Evolutionary conservation across 352 stramenopile genomes (phyloP).

Genomic region (Thalassiosira mediterranea): DNA sequence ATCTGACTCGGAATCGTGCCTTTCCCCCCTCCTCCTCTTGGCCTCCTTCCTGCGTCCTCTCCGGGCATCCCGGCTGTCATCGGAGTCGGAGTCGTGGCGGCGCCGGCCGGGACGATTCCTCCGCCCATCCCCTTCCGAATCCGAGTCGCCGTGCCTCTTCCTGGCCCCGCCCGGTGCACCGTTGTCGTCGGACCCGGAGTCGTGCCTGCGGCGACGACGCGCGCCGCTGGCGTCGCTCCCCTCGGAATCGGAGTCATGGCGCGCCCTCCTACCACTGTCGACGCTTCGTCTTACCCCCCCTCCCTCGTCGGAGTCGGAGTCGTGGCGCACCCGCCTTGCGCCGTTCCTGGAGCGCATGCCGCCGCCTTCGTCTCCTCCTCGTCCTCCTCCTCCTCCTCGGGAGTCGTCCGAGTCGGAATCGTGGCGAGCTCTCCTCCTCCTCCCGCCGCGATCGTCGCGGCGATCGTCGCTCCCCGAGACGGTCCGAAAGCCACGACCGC

Average conservation of each 20-base stretch:
- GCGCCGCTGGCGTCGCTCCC: neutral
- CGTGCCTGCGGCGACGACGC: neutral
- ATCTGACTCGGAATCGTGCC: conserved; percentile 31
- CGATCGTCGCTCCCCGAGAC: neutral
- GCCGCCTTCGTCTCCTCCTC: neutral
- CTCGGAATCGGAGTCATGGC: conserved; percentile 8
- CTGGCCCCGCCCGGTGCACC: neutral
- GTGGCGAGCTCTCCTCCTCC: neutral
- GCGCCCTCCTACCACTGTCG: neutral
- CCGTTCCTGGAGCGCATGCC: neutral
- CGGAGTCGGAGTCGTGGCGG: conserved; percentile 61
- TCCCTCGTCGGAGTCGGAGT: neutral
- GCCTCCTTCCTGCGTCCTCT: conserved; percentile 6
- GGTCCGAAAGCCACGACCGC: neutral
- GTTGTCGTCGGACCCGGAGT: neutral
- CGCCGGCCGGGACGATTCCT: conserved; percentile 8
- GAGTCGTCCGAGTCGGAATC: conserved; percentile 21
- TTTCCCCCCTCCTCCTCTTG: neutral
- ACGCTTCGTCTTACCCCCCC: neutral
- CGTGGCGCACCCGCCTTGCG: neutral
- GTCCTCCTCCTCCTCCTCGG: neutral
- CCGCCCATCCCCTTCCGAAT: neutral
- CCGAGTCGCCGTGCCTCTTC: neutral
- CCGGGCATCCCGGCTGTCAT: conserved; percentile 13
- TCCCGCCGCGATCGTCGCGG: neutral